These are phyloP conservation scores for Solanum clarkiae DNA, from an alignment of 257 asterid species.

Conservation along the genomic window DNA sequence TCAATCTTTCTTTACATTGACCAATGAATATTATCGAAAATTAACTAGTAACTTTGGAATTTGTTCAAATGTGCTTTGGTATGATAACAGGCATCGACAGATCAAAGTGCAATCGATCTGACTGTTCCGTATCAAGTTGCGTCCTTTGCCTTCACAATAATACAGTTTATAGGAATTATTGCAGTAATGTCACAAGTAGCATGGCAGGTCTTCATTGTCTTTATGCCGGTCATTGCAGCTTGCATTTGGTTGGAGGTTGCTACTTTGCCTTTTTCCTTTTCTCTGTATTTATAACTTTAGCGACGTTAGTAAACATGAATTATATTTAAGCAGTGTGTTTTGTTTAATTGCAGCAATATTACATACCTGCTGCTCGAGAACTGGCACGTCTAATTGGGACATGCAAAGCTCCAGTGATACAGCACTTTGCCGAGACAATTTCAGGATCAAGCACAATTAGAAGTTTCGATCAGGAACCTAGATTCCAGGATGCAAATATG, in stretches of 20 bases:
- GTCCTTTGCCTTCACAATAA: conserved; percentile 47
- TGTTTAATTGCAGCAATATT: conserved; percentile 42
- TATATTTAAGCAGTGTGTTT: not conserved
- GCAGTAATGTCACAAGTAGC: conserved; percentile 79
- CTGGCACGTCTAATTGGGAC: conserved; percentile 72
- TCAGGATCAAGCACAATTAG: conserved; percentile 82
- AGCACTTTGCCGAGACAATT: conserved; percentile 83
- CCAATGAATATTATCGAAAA: not conserved
- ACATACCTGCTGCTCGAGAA: conserved; percentile 83
- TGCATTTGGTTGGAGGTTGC: conserved; percentile 73
- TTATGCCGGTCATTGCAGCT: conserved; percentile 54
- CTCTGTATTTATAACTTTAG: not conserved
- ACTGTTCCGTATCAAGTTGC: conserved; percentile 41
- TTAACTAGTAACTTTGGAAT: not conserved
- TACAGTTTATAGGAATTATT: conserved; percentile 61
- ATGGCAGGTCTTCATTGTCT: conserved; percentile 78
- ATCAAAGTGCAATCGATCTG: conserved; percentile 73
- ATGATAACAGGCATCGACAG: conserved; percentile 64
- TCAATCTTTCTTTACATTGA: not conserved
- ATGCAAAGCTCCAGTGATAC: conserved; percentile 83
- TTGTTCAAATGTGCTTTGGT: conserved; percentile 4
- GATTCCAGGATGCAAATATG: conserved; percentile 65
- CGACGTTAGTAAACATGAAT: not conserved
- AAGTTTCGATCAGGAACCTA: conserved; percentile 60
- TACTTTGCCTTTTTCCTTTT: not conserved